Percentiles rank a stretch among this genome's conserved stretches.
Conservation (phyloP, 768 basidiomycete genomes). For the Mycena leptocephala region DNA sequence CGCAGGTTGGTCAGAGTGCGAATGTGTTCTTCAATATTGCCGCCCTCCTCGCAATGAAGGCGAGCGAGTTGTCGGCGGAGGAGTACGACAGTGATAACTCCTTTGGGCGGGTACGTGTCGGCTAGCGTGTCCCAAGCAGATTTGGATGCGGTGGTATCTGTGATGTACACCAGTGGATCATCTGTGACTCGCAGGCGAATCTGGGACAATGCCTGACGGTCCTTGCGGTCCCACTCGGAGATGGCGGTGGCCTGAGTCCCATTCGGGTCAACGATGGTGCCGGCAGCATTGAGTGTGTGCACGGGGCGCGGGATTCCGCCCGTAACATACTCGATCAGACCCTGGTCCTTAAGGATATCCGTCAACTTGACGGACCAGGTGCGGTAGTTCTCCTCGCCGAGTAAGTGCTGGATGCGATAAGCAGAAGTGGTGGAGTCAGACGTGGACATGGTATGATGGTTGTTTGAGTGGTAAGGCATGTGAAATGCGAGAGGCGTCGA, state of each 20-base stretch:
- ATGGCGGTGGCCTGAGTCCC: slow-evolving; percentile 9
- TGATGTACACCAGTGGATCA: slow-evolving; percentile 14
- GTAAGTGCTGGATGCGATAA: slow-evolving; percentile 39
- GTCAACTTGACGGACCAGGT: slow-evolving; percentile 39
- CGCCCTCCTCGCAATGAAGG: not conserved
- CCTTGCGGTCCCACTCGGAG: slow-evolving; percentile 31
- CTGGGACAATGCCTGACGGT: slow-evolving; percentile 47
- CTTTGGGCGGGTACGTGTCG: too few relatives aligned
- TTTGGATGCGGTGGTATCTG: slow-evolving; percentile 1
- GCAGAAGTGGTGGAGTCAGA: slow-evolving; percentile 27
- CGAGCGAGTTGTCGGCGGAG: too few relatives aligned
- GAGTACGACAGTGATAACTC: too few relatives aligned
- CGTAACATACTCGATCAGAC: slow-evolving; percentile 27
- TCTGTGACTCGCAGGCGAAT: slow-evolving; percentile 39
- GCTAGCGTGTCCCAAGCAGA: slow-evolving; percentile 48
- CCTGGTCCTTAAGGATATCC: slow-evolving; percentile 42
- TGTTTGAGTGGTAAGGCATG: too few relatives aligned
- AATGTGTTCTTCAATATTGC: slow-evolving; percentile 42
- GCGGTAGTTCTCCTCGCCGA: slow-evolving; percentile 35
- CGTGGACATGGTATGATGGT: slow-evolving; percentile 32
- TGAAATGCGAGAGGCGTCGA: too few relatives aligned
- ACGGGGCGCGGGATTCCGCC: not conserved
- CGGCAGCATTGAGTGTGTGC: not conserved
- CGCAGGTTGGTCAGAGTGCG: slow-evolving; percentile 38
- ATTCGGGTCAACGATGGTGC: slow-evolving; percentile 6